These are phyloP conservation scores for Botryotinia globosa DNA, from an alignment of 2,329 filamentous ascomycete genomes.

Conservation along the genomic window DNA sequence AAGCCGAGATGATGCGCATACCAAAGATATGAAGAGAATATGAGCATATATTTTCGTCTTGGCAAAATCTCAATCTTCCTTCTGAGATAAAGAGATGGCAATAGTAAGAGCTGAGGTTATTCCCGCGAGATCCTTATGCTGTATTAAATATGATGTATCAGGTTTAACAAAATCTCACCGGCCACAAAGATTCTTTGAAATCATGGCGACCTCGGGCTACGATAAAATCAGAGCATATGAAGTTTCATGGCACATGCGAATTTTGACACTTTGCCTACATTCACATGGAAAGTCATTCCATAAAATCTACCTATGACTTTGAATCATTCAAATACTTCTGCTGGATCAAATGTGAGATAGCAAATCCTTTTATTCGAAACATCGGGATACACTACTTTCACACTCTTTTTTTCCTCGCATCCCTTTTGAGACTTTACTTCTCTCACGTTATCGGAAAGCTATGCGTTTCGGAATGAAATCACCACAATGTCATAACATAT, in stretches of 20 bases:
- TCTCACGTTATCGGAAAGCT: background rate
- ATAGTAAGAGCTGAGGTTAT: background rate
- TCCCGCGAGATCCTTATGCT: background rate
- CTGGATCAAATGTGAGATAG: background rate
- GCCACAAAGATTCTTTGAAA: background rate
- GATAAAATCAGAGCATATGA: background rate
- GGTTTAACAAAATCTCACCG: background rate
- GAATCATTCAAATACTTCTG: background rate
- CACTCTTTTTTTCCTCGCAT: background rate
- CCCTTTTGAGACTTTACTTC: background rate
- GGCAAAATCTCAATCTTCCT: background rate
- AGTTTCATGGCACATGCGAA: background rate
- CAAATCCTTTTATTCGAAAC: background rate
- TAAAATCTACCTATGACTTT: background rate
- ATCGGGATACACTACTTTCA: background rate
- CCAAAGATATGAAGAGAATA: background rate
- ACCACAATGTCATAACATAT: background rate
- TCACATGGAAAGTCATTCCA: background rate
- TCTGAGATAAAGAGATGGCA: background rate
- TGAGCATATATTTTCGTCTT: conserved; percentile 11
- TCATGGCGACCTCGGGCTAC: background rate
- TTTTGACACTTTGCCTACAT: background rate
- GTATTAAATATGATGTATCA: background rate
- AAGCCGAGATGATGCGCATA: background rate
- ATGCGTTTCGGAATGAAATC: background rate